Evolutionary conservation across 2,329 filamentous ascomycete species (phyloP).

Genomic region (Rutstroemia sp.): DNA sequence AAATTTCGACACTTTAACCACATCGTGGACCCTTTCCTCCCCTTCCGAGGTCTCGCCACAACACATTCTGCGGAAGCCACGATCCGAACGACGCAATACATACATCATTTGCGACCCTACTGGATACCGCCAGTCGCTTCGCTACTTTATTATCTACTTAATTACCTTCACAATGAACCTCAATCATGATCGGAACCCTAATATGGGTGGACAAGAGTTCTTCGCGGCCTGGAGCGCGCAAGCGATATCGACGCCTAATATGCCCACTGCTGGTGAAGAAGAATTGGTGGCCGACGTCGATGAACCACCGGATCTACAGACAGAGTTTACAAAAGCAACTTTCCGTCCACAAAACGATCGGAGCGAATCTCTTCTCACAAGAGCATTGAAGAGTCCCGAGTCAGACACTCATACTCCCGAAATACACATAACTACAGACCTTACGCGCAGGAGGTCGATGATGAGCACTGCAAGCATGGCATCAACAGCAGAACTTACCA

Average conservation of each 20-base stretch:
- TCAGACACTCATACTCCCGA: constrained; percentile 38
- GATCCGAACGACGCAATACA: background rate
- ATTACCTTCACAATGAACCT: constrained; percentile 12
- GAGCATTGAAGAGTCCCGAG: constrained; percentile 66
- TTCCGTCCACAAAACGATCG: constrained; percentile 44
- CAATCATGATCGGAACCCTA: constrained; percentile 14
- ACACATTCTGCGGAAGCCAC: background rate
- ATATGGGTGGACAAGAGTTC: constrained; percentile 30
- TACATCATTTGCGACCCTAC: background rate
- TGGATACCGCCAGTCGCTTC: background rate
- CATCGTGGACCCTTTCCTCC: background rate
- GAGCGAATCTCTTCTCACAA: constrained; percentile 79
- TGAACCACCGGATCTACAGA: constrained; percentile 67
- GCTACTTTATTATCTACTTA: constrained; percentile 5
- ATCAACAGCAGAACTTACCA: constrained; percentile 88
- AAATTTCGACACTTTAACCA: background rate
- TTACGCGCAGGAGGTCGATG: constrained; percentile 42
- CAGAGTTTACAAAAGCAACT: constrained; percentile 29
- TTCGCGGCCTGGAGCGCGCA: constrained; percentile 38
- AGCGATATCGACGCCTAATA: constrained; percentile 24
- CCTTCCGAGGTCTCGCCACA: background rate
- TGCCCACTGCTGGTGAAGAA: constrained; percentile 39
- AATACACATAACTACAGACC: constrained; percentile 34
- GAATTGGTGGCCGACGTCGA: constrained; percentile 71
- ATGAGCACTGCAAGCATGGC: constrained; percentile 70